These are phyloP conservation scores for Venturia asperata DNA, from an alignment of 2,329 filamentous ascomycete genomes.

Conservation along the genomic window DNA sequence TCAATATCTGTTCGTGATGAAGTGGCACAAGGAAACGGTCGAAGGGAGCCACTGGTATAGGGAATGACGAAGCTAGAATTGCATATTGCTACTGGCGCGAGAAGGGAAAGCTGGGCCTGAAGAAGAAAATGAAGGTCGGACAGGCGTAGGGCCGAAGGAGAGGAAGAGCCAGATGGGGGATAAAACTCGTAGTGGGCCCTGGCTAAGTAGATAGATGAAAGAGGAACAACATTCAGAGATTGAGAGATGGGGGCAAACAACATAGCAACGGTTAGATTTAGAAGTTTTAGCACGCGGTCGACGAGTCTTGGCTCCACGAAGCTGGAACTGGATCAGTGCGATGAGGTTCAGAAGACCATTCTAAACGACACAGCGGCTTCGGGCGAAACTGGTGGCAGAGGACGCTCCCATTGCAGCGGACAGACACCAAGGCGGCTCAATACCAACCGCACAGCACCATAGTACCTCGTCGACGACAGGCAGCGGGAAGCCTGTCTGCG, in stretches of 20 bases:
- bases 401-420: neutral
- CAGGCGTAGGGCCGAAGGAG: slow-evolving; percentile 10
- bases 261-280: neutral
- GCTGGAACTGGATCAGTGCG: slow-evolving; percentile 16
- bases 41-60: neutral
- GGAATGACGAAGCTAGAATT: slow-evolving; percentile 14
- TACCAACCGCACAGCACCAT: no score
- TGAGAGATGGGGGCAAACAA: slow-evolving; percentile 10
- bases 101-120: slow-evolving; percentile 10
- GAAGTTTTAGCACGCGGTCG: neutral
- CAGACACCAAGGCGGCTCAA: slow-evolving; percentile 11
- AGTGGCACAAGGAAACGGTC: neutral
- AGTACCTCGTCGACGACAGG: neutral
- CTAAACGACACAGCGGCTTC: slow-evolving; percentile 14
- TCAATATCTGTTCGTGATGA: slow-evolving; percentile 8
- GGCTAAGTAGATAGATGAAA: slow-evolving; percentile 1
- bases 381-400: slow-evolving; percentile 10
- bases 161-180: slow-evolving; percentile 15
- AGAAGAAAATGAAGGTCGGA: slow-evolving; percentile 3
- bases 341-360: neutral
- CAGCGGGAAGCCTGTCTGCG: slow-evolving; percentile 17
- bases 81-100: slow-evolving; percentile 8
- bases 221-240: slow-evolving; percentile 5
- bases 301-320: slow-evolving; percentile 9
- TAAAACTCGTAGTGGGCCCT: neutral